phyloP scores from a whole-genome alignment of 495 filamentous ascomycete species.

The Annulohypoxylon moriforme region DNA sequence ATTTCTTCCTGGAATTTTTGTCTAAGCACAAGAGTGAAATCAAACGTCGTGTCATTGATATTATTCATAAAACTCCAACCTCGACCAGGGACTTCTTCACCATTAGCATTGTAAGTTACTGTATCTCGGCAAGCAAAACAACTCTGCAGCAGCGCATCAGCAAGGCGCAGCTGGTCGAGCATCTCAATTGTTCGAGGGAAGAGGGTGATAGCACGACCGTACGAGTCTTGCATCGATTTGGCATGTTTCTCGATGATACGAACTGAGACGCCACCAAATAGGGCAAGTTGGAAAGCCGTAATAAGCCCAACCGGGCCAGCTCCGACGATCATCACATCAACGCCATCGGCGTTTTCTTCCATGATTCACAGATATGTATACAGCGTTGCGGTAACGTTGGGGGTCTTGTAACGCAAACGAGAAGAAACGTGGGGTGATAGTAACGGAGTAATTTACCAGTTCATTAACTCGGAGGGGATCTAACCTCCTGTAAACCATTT shows the following conservation, averaged over 20 bases:
- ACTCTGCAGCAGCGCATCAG: slow-evolving; percentile 54
- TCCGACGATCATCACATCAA: slow-evolving; percentile 70
- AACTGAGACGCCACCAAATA: slow-evolving; percentile 61
- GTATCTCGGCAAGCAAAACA: slow-evolving; percentile 63
- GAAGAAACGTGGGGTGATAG: slow-evolving; percentile 12
- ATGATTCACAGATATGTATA: slow-evolving; percentile 16
- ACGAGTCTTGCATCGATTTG: slow-evolving; percentile 49
- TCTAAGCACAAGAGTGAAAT: slow-evolving; percentile 53
- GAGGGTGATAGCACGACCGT: slow-evolving; percentile 57
- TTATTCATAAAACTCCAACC: slow-evolving; percentile 50
- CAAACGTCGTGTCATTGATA: slow-evolving; percentile 52
- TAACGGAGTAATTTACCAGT: slow-evolving; percentile 2
- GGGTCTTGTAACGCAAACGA: neutral
- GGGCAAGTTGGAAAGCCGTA: slow-evolving; percentile 71
- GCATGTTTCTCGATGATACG: slow-evolving; percentile 57
- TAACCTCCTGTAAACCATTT: neutral
- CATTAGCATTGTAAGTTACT: slow-evolving; percentile 56
- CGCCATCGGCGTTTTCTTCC: slow-evolving; percentile 21
- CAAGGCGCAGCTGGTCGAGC: slow-evolving; percentile 56
- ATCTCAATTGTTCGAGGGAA: slow-evolving; percentile 61
- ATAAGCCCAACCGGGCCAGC: slow-evolving; percentile 76
- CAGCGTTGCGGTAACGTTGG: neutral
- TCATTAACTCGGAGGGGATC: neutral
- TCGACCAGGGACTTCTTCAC: slow-evolving; percentile 47
- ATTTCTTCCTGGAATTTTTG: slow-evolving; percentile 59